A percentile compares a stretch with the other conserved stretches of the same genome.
phyloP scores from a whole-genome alignment of 2,329 filamentous ascomycete species.

The Alternaria sp. region DNA sequence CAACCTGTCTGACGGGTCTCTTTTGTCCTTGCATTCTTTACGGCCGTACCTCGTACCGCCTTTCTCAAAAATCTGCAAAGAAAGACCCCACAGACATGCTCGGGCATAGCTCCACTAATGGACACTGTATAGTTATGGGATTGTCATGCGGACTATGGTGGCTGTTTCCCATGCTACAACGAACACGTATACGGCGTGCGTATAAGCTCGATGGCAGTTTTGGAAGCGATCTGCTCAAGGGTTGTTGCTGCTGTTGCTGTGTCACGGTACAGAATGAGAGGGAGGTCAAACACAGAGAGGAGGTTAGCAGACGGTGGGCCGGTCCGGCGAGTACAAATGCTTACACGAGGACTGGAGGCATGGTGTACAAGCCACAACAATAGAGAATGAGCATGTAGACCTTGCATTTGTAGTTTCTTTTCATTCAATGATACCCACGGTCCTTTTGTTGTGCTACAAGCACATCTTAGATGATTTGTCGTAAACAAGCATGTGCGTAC shows the following conservation, averaged over 20 bases:
- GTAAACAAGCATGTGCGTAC: not conserved
- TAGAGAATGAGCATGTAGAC: slow-evolving; percentile 11
- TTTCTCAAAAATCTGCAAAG: slow-evolving; percentile 48
- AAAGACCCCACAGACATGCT: slow-evolving; percentile 54
- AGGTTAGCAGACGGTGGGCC: slow-evolving; percentile 49
- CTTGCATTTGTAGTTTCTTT: not conserved
- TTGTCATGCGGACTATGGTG: slow-evolving; percentile 50
- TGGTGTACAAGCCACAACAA: slow-evolving; percentile 49
- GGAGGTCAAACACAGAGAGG: slow-evolving; percentile 55
- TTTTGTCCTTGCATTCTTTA: slow-evolving; percentile 56
- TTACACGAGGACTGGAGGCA: slow-evolving; percentile 41
- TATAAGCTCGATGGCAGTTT: slow-evolving; percentile 55
- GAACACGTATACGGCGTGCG: slow-evolving; percentile 51
- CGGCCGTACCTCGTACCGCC: slow-evolving; percentile 55
- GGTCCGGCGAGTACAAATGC: slow-evolving; percentile 48
- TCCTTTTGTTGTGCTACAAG: slow-evolving; percentile 7
- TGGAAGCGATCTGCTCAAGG: slow-evolving; percentile 44
- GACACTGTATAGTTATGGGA: slow-evolving; percentile 50
- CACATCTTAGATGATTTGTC: not conserved
- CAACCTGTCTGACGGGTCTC: slow-evolving; percentile 51
- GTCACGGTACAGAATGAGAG: slow-evolving; percentile 56
- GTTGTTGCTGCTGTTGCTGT: slow-evolving; percentile 54
- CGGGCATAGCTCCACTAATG: slow-evolving; percentile 48
- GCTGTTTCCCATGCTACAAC: slow-evolving; percentile 49
- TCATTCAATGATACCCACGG: slow-evolving; percentile 18